A percentile compares a stretch with the other conserved stretches of the same genome.
These are phyloP conservation scores for Helotiales sp. DNA, from an alignment of 2,329 filamentous ascomycete species.

Conservation along the genomic window DNA sequence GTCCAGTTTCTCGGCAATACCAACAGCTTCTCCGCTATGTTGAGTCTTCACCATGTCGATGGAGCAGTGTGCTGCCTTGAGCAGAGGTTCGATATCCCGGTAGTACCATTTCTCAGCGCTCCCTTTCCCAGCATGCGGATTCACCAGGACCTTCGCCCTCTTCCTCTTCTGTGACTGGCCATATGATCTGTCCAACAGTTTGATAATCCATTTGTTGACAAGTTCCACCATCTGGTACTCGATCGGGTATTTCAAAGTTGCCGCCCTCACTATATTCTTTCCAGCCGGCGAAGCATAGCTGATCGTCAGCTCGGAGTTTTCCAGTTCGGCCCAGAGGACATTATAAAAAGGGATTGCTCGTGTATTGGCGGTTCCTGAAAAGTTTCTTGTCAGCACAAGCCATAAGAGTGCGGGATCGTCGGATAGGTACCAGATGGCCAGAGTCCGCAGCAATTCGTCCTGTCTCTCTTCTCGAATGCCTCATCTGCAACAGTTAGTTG, in stretches of 20 bases:
- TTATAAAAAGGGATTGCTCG: slow-evolving; percentile 75
- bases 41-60: slow-evolving; percentile 73
- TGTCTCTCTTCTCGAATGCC: slow-evolving; percentile 47
- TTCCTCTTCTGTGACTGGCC: slow-evolving; percentile 66
- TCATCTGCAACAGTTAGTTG: slow-evolving; percentile 45
- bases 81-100: slow-evolving; percentile 74
- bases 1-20: slow-evolving; percentile 74
- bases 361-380: slow-evolving; percentile 33
- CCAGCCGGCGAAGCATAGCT: slow-evolving; percentile 66
- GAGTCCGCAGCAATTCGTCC: slow-evolving; percentile 56
- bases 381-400: slow-evolving; percentile 17
- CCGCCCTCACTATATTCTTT: slow-evolving; percentile 60
- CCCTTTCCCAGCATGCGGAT: slow-evolving; percentile 87
- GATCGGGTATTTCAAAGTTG: slow-evolving; percentile 61
- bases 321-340: slow-evolving; percentile 76
- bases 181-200: slow-evolving; percentile 71
- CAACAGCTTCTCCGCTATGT: slow-evolving; percentile 73
- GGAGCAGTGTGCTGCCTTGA: slow-evolving; percentile 76
- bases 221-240: slow-evolving; percentile 32
- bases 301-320: slow-evolving; percentile 62
- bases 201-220: slow-evolving; percentile 55
- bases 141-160: slow-evolving; percentile 84
- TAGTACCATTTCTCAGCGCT: slow-evolving; percentile 72
- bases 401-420: slow-evolving; percentile 2
- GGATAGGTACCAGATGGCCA: slow-evolving; percentile 45